Evolutionary conservation across 495 filamentous ascomycete species (phyloP), one percentile per base, ranked within the genome.

Genomic region (Terfezia boudieri): DNA sequence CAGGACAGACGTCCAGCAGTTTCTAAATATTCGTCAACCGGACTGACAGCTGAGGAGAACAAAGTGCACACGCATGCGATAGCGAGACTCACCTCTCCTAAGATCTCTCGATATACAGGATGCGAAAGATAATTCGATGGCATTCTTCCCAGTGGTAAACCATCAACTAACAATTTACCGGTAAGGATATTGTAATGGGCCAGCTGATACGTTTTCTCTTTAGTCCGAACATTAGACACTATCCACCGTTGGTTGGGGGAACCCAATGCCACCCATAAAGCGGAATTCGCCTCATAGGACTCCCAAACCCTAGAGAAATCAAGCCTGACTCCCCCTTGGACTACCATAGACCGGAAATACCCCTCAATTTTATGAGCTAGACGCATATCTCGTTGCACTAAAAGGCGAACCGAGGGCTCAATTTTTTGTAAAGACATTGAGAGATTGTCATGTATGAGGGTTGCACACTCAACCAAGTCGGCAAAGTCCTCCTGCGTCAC

Each of bases 161-260:
- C 76, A 55, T 80, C 69, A 16, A 82, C 68, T 20, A 81, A 70
- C 3, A 83, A 67, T 37, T 71, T 65, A 0, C 76, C 76, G 2
- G 68, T 74, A 17, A 82, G 60, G 5, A 78, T 41, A 59, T 80
- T 77, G 58, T 68, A 76, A 26, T 73, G 68, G 3, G 79, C 67
- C 1, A 5, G 14, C 17, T 46, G 41, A 32, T 32, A 32, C 8
- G 41, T 46, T 14, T 9, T 2, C 17, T 2, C 41, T 46, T 20
- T 20, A 14, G 17, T 20, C 8, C 41, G 0, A 20, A 20, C 12
- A 46, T 14, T 14, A 8, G 14, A 14, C 41, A 46, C 41, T 14
- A 46, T 14, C 41, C 41, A 46, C 41, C 12, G 12, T 46, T 46
- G 4, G 8, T 46, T 46, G 4, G 41, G 41, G 26, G 4, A 32